These are phyloP conservation scores for Polysphondylium violaceum DNA, from an alignment of 78 protist genomes.

Conservation along the genomic window DNA sequence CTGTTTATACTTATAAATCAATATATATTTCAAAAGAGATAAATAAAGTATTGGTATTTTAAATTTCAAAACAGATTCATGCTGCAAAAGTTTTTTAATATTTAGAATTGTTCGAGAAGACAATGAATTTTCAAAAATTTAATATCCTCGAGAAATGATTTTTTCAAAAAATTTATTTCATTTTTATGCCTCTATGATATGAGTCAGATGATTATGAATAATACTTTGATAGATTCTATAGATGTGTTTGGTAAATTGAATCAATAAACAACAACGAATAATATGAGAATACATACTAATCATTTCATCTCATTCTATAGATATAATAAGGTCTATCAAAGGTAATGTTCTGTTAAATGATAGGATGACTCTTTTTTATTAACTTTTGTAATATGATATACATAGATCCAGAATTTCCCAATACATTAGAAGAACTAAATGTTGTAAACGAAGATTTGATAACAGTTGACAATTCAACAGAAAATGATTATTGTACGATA, in stretches of 20 bases:
- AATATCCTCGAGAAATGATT: too few relatives aligned
- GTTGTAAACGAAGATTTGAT: constrained; percentile 68
- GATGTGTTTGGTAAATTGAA: neutral
- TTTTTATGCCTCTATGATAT: too few relatives aligned
- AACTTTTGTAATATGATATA: too few relatives aligned
- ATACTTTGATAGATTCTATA: neutral
- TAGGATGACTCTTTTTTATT: too few relatives aligned
- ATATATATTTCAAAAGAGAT: too few relatives aligned
- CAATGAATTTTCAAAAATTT: too few relatives aligned
- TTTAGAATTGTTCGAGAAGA: too few relatives aligned
- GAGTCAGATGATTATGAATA: neutral
- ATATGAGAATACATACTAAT: neutral
- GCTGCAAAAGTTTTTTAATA: too few relatives aligned
- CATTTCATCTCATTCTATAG: neutral
- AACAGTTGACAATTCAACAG: constrained; percentile 12
- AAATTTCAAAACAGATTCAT: neutral
- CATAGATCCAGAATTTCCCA: constrained; percentile 81
- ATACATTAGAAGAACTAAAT: constrained; percentile 79
- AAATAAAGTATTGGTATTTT: too few relatives aligned
- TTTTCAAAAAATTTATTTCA: too few relatives aligned
- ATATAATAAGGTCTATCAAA: constrained; percentile 42
- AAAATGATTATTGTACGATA: constrained; percentile 12
- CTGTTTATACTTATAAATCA: too few relatives aligned
- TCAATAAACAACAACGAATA: neutral
- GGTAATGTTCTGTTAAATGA: too few relatives aligned